Evolutionary conservation across 2,329 filamentous ascomycete species (phyloP), one percentile per base, ranked within the genome.

Genomic region (Colletotrichum limetticola): DNA sequence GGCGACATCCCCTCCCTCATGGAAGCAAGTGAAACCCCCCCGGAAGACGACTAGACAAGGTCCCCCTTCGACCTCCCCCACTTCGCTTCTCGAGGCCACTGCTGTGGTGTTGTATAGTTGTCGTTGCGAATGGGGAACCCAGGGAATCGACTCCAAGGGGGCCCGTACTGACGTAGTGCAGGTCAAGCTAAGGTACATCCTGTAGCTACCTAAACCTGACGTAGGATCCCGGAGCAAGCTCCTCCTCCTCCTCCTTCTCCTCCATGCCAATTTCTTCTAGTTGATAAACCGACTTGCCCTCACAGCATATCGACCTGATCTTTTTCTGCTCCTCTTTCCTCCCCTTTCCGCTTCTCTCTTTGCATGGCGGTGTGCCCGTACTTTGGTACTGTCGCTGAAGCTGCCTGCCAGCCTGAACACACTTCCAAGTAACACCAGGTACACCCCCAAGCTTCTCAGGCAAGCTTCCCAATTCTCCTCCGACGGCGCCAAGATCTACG

Each of bases 111-210:
- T 24, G 49, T 30, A 12, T 35, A 12, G 32, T 35, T 35, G 32
- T 35, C 32, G 49, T 30, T 16, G 22, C 52, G 37, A 68, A 57
- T 35, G 37, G 57, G 57, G 57, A 35, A 35, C 30, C 26, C 30
- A 52, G 30, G 56, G 69, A 42, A 42, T 42, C 37, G 58, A 60
- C 30, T 5, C 32, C 46, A 30, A 63, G 28, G 61, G 22, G 46
- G 28, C n/a, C 58, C 42, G 28, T 63, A 49, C 69, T 72, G 69
- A 68, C 69, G 69, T 72, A 72, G 65, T 58, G 37, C 57, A 52
- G 58, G 30, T 22, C 57, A 72, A 68, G 58, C 65, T 71, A 16
- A 37, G 37, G 37, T 42, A 42, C 37, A 42, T 7, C 12, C 37
- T 30, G 19, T 22, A 58, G 52, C 37, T 42, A 22, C 37, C 37